A percentile compares a stretch with the other conserved stretches of the same genome.
These are phyloP conservation scores for Anisodus acutangulus DNA, from an alignment of 257 asterid genomes.

Conservation along the genomic window DNA sequence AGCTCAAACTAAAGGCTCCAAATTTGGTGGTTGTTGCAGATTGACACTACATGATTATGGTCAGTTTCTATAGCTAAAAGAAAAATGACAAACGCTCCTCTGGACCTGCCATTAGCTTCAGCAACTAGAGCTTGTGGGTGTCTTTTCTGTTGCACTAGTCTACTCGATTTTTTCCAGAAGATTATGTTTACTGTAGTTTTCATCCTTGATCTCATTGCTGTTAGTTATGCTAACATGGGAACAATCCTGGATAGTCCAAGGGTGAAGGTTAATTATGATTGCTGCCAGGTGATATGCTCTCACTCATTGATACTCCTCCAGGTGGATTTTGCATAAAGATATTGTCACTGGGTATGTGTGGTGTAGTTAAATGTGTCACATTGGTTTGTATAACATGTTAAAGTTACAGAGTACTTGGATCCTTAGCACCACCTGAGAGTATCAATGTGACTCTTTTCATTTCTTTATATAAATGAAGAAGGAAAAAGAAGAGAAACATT, in stretches of 20 bases:
- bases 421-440: background rate
- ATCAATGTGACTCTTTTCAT: background rate
- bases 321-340: background rate
- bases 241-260: background rate
- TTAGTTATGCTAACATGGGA: background rate
- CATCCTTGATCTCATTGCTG: slow-evolving; percentile 12
- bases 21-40: background rate
- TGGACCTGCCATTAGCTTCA: background rate
- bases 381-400: background rate
- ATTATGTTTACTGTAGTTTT: background rate
- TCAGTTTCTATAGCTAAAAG: background rate
- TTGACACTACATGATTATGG: background rate
- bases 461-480: no score
- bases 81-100: background rate
- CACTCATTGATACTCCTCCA: background rate
- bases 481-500: no score
- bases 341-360: background rate
- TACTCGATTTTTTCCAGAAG: background rate
- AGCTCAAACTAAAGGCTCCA: background rate
- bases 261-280: background rate
- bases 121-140: slow-evolving; percentile 4
- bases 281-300: background rate
- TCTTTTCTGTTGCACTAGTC: background rate
- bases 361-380: background rate
- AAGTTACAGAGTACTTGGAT: background rate